Evolutionary conservation across 169 alveolate genomes (phyloP), one percentile per base, ranked within the genome.

Genomic region (Plasmodium vinckei): DNA sequence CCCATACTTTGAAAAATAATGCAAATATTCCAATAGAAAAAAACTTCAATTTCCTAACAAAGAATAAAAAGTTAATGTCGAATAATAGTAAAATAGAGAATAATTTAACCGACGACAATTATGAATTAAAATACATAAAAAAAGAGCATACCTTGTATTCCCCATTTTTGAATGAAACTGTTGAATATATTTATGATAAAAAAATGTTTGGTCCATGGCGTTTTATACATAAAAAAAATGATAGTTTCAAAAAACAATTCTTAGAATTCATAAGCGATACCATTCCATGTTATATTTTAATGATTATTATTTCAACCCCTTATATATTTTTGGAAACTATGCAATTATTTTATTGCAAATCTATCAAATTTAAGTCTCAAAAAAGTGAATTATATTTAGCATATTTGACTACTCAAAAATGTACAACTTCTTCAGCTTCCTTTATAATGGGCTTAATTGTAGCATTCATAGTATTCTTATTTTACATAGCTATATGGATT

Each of bases 191-290:
- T 21, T 86, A 86, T 70, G 68, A 67, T 49, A 86, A 56, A 42
- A 86, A 39, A 63, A 70, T 86, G 7, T 86, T 86, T 63, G 91
- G 91, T 13, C 87, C 87, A 25, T 86, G 91, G 91, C 87, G 67
- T 23, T 69, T 86, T 60, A 57, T 86, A 21, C n/a, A 69, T 47
- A 86, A 59, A 56, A 68, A 49, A 68, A 86, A 86, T 44, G 91
- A 70, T 44, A 57, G 15, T n/a, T 69, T 59, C n/a, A n/a, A 25
- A 25, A 86, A 72, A 60, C 54, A 53, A 23, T 21, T 86, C 27
- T 9, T 61, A 47, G 53, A 21, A 49, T 70, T 86, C 71, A 69
- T 86, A 59, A 70, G 39, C 6, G 91, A 86, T 59, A 86, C 69
- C 1, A 27, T 86, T n/a, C 91, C 91, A 17, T 86, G 91, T 69